phyloP scores from a whole-genome alignment of 2,329 filamentous ascomycete genomes.

The Chalaropsis ovoidea region DNA sequence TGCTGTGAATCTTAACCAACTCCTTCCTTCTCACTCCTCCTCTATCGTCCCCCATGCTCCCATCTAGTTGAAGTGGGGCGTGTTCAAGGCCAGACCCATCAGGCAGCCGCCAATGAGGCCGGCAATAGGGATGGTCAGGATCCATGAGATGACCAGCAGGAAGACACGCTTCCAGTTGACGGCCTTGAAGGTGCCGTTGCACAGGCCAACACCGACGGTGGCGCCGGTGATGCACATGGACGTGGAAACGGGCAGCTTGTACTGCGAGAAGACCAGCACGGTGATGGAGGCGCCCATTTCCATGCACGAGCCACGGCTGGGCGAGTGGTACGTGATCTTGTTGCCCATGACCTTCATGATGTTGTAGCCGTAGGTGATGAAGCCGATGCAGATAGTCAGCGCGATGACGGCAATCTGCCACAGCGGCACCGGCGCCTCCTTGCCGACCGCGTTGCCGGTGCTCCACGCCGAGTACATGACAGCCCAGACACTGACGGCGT shows the following conservation, averaged over 20 bases:
- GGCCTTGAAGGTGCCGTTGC: constrained; percentile 60
- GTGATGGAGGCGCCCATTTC: constrained; percentile 71
- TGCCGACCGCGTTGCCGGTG: constrained; percentile 49
- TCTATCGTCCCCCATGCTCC: background rate
- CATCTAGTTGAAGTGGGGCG: constrained; percentile 29
- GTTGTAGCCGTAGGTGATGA: constrained; percentile 70
- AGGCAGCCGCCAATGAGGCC: constrained; percentile 36
- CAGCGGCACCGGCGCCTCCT: constrained; percentile 57
- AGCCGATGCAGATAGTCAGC: constrained; percentile 52
- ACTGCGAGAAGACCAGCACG: constrained; percentile 65
- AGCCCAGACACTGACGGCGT: constrained; percentile 60
- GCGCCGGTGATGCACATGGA: constrained; percentile 73
- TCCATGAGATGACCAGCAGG: constrained; percentile 55
- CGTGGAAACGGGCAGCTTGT: constrained; percentile 63
- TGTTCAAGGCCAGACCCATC: constrained; percentile 36
- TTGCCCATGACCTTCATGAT: constrained; percentile 84
- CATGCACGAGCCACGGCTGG: constrained; percentile 55
- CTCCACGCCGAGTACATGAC: constrained; percentile 59
- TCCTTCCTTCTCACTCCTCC: background rate
- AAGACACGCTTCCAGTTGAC: constrained; percentile 67
- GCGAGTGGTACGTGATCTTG: constrained; percentile 62
- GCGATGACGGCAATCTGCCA: constrained; percentile 68
- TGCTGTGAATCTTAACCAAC: background rate
- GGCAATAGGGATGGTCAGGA: constrained; percentile 38
- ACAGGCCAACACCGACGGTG: constrained; percentile 66